Conservation (phyloP, 305 asterid genomes). For the Rubia tinctorum region DNA sequence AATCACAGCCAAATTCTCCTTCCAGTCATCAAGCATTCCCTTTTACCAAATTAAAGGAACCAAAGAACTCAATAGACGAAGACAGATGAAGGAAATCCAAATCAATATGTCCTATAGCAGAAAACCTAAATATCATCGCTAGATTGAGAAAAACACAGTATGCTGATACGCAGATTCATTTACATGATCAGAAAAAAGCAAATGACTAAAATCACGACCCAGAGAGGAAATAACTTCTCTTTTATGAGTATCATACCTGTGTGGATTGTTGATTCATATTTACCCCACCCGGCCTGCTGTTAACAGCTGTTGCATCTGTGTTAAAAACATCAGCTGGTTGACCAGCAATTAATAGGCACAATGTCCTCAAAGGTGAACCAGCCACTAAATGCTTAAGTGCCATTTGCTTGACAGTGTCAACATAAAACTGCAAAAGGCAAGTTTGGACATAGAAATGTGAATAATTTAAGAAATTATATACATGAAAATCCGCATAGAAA, state of each 20-base stretch:
- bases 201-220: background rate
- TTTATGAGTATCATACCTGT: conserved; percentile 43
- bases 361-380: conserved; percentile 87
- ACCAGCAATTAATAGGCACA: conserved; percentile 86
- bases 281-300: conserved; percentile 37
- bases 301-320: conserved; percentile 38
- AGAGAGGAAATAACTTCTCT: background rate
- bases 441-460: background rate
- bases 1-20: conserved; percentile 95
- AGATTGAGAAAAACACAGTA: background rate
- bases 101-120: background rate
- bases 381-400: conserved; percentile 73
- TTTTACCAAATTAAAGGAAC: conserved; percentile 45
- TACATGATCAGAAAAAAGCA: background rate
- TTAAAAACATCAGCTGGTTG: conserved; percentile 83
- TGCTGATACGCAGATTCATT: background rate
- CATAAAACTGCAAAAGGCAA: conserved; percentile 59
- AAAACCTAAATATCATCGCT: background rate
- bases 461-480: background rate
- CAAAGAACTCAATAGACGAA: conserved; percentile 10
- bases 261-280: conserved; percentile 52
- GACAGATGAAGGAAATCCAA: background rate
- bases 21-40: conserved; percentile 97
- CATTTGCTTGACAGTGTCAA: conserved; percentile 81
- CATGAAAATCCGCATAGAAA: background rate